phyloP scores from a whole-genome alignment of 139 green algal genomes.

The Parachlorella kessleri region DNA sequence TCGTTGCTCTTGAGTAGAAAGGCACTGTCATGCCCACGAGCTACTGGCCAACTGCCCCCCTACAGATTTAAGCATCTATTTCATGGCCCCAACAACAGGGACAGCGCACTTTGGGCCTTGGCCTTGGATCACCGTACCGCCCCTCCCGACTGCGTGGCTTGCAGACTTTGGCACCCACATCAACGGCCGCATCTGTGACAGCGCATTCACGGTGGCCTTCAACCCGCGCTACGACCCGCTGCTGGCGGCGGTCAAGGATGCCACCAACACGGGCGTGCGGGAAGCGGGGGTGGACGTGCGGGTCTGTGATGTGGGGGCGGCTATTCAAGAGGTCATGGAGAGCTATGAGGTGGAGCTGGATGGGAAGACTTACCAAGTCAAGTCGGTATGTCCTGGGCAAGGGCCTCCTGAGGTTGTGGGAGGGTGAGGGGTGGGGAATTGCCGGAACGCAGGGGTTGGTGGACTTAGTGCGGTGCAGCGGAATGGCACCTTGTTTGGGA shows the following conservation, averaged over 20 bases:
- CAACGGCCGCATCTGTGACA: constrained; percentile 95
- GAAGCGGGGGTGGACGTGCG: constrained; percentile 94
- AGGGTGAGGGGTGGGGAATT: too few species aligned
- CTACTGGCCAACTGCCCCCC: too few species aligned
- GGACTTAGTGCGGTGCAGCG: too few species aligned
- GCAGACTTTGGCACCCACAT: constrained; percentile 92
- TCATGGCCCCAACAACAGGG: too few species aligned
- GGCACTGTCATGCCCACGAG: too few species aligned
- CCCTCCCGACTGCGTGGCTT: background rate
- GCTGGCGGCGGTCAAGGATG: constrained; percentile 88
- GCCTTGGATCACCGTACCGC: too few species aligned
- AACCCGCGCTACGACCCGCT: constrained; percentile 94
- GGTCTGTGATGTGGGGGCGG: constrained; percentile 95
- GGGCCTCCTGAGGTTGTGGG: too few species aligned
- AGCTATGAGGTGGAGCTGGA: constrained; percentile 96
- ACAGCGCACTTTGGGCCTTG: too few species aligned
- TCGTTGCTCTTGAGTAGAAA: too few species aligned
- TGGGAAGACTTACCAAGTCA: constrained; percentile 85
- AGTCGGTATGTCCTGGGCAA: background rate
- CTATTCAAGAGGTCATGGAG: constrained; percentile 95
- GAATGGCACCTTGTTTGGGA: too few species aligned
- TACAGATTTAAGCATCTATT: too few species aligned
- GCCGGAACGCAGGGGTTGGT: too few species aligned
- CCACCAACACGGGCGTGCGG: constrained; percentile 91
- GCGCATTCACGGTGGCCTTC: constrained; percentile 95